Conservation (phyloP, 106 monocot species). For the Posidonia australis region DNA sequence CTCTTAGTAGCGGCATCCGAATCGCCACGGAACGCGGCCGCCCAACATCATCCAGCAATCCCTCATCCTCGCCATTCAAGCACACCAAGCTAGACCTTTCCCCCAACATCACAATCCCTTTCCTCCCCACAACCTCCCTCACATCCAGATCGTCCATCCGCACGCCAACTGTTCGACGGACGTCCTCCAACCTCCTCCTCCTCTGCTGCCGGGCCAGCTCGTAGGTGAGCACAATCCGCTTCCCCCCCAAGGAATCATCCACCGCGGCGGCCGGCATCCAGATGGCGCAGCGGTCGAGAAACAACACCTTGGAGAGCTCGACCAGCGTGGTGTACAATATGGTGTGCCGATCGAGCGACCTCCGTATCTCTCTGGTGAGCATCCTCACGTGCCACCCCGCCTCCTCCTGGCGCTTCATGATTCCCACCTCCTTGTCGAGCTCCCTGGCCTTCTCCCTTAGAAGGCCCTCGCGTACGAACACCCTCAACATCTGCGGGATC, state of each 20-base stretch:
- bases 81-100: slow-evolving; percentile 1
- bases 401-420: slow-evolving; percentile 15
- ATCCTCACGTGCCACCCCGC: slow-evolving; percentile 10
- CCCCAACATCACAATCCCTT: slow-evolving; percentile 4
- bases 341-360: slow-evolving; percentile 12
- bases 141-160: slow-evolving; percentile 7
- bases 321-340: too few relatives aligned
- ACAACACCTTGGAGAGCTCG: slow-evolving; percentile 14
- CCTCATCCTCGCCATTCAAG: background rate
- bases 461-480: slow-evolving; percentile 9
- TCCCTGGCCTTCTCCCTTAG: slow-evolving; percentile 12
- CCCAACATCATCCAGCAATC: background rate
- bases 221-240: too few relatives aligned
- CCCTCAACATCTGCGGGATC: slow-evolving; percentile 32
- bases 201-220: background rate
- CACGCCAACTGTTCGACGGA: background rate
- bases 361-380: slow-evolving; percentile 13
- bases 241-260: too few relatives aligned
- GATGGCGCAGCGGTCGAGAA: slow-evolving; percentile 10
- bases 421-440: slow-evolving; percentile 14
- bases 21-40: background rate
- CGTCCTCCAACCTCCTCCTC: background rate
- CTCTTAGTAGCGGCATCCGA: slow-evolving; percentile 3
- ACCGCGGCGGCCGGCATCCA: slow-evolving; percentile 18
- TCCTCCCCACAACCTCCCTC: background rate